Evolutionary conservation across 352 stramenopile genomes (phyloP).

Genomic region (Globisporangium carolinianum): DNA sequence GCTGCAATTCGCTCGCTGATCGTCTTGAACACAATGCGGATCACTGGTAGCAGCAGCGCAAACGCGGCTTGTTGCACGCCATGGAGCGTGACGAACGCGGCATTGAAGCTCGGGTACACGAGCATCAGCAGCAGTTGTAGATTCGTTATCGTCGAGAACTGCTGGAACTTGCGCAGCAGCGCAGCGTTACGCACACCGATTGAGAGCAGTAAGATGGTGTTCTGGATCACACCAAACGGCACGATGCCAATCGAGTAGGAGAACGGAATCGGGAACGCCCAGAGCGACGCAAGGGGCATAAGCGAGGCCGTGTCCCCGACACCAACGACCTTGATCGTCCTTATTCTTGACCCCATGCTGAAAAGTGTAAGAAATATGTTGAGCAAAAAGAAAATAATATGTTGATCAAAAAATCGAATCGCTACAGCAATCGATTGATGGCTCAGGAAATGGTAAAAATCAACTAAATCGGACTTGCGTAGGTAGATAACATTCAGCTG

Average conservation of each 20-base stretch:
- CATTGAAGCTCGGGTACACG: constrained; percentile 9
- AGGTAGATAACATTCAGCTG: no score
- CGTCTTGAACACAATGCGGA: not conserved
- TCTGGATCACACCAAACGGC: not conserved
- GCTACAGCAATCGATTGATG: no score
- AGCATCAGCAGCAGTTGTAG: not conserved
- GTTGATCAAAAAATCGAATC: no score
- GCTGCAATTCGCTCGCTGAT: not conserved
- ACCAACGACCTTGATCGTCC: no score
- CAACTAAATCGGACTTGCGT: no score
- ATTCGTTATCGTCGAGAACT: not conserved
- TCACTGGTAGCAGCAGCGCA: constrained; percentile 6
- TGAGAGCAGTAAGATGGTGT: not conserved
- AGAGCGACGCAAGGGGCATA: not conserved
- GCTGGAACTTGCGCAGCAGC: not conserved
- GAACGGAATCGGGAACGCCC: constrained; percentile 9
- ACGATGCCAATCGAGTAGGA: not conserved
- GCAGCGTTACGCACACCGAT: not conserved
- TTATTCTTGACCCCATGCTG: no score
- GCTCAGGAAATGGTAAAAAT: no score
- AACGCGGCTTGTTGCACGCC: constrained; percentile 1
- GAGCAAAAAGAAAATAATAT: no score
- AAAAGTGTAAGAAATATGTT: no score
- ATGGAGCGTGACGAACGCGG: constrained; percentile 5
- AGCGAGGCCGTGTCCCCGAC: no score